phyloP scores from a whole-genome alignment of 2,329 filamentous ascomycete genomes.

The Cryphonectria nitschkei region DNA sequence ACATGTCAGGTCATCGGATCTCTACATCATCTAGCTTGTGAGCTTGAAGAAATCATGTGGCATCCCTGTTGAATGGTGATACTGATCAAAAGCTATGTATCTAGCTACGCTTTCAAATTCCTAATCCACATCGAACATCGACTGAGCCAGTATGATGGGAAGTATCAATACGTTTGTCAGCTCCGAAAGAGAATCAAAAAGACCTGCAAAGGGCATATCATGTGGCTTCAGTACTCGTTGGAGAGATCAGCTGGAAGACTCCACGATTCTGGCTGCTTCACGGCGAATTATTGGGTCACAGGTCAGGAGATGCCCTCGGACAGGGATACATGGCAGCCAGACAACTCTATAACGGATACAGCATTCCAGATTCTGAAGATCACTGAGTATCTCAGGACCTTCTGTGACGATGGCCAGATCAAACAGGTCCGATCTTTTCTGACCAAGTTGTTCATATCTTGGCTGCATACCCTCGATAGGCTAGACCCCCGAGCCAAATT shows the following conservation, averaged over 20 bases:
- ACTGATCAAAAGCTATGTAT: background rate
- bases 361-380: constrained; percentile 15
- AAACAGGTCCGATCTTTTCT: background rate
- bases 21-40: constrained; percentile 16
- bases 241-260: background rate
- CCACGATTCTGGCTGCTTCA: background rate
- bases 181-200: background rate
- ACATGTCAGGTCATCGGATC: constrained; percentile 18
- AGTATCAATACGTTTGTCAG: background rate
- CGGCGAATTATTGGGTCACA: constrained; percentile 13
- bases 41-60: background rate
- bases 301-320: background rate
- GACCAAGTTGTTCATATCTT: constrained; percentile 3
- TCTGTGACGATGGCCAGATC: background rate
- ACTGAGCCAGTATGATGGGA: background rate
- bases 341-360: constrained; percentile 9
- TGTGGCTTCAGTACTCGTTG: background rate
- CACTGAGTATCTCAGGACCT: background rate
- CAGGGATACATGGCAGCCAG: background rate
- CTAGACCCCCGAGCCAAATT: background rate
- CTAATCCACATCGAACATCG: background rate
- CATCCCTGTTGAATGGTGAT: background rate
- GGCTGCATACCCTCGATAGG: constrained; percentile 5
- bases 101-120: constrained; percentile 7
- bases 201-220: constrained; percentile 8